Conservation (phyloP, 129 eudicot species). For the Logfia minima region DNA sequence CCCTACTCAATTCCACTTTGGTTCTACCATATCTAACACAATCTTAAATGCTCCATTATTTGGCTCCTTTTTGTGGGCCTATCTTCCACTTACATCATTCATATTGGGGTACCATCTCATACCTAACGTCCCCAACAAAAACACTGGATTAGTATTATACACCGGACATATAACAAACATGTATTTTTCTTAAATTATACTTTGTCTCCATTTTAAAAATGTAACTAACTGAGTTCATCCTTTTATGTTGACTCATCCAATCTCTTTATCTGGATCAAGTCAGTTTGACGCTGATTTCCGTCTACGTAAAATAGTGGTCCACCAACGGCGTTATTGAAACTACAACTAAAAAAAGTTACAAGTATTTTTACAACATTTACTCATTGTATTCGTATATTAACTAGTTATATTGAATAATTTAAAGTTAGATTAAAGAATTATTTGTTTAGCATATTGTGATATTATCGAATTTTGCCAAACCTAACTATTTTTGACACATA, state of each 20-base stretch:
- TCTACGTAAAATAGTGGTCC: too few species aligned
- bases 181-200: too few species aligned
- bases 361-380: neutral
- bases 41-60: constrained; percentile 42
- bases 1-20: constrained; percentile 34
- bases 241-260: neutral
- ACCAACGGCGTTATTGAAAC: too few species aligned
- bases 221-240: neutral
- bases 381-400: neutral
- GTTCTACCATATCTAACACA: constrained; percentile 43
- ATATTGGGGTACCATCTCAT: constrained; percentile 26
- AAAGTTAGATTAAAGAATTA: neutral
- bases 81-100: constrained; percentile 29
- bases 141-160: too few species aligned
- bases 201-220: too few species aligned
- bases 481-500: neutral
- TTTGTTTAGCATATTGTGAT: neutral
- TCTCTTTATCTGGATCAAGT: neutral
- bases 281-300: too few species aligned
- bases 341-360: neutral
- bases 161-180: neutral
- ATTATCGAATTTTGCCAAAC: neutral
- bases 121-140: constrained; percentile 14
- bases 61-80: constrained; percentile 35
- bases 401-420: neutral